These are phyloP conservation scores for Ehretia macrophylla DNA, from an alignment of 257 asterid species.

Conservation along the genomic window DNA sequence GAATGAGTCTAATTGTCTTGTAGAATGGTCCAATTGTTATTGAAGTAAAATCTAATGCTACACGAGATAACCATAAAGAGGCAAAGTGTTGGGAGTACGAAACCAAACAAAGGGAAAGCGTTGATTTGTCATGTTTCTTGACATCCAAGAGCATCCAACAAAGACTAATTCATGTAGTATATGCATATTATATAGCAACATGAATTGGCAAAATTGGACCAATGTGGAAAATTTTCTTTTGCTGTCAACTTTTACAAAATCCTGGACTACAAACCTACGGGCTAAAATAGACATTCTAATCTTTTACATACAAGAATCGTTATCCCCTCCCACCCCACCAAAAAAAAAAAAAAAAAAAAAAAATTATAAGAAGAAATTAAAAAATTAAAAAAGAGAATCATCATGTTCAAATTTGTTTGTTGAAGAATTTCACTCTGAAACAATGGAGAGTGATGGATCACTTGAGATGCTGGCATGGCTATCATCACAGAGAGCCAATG, in stretches of 20 bases:
- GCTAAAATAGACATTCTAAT: not conserved
- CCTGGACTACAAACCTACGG: not conserved
- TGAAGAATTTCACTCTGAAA: slow-evolving; percentile 6
- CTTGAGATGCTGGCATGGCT: slow-evolving; percentile 13
- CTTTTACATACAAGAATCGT: not conserved
- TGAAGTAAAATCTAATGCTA: not conserved
- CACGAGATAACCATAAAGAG: not conserved
- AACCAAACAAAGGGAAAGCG: too few relatives aligned
- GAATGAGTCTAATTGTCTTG: too few relatives aligned
- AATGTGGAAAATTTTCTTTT: too few relatives aligned
- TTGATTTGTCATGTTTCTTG: too few relatives aligned
- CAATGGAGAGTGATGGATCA: slow-evolving; percentile 8
- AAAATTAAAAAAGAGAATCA: not conserved
- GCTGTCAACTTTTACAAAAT: not conserved
- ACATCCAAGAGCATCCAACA: not conserved
- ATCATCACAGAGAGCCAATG: slow-evolving; percentile 10
- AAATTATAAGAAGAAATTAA: too few relatives aligned
- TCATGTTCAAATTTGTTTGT: too few relatives aligned
- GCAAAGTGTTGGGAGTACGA: too few relatives aligned
- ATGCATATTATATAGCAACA: not conserved
- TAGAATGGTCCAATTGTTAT: not conserved
- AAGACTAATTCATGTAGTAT: not conserved
- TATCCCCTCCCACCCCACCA: too few relatives aligned
- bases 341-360: not conserved
- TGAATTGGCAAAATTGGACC: not conserved